These are phyloP conservation scores for Rhodotorula sp. DNA, from an alignment of 1,284 basidiomycete genomes.

Conservation along the genomic window DNA sequence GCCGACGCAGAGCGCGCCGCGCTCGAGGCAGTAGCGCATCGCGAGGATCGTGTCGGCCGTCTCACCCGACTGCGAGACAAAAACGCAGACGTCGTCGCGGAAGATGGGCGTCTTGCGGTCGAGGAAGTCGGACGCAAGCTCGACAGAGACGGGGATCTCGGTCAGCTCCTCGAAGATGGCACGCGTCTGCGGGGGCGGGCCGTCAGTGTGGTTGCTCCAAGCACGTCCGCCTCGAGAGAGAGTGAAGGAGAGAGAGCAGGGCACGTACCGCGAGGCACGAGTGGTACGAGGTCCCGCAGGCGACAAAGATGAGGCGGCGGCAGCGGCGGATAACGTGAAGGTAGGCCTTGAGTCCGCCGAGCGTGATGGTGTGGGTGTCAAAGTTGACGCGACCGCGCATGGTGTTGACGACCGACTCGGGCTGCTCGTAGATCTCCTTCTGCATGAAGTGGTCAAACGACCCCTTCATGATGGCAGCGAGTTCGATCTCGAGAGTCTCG, in stretches of 20 bases:
- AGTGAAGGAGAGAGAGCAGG: background rate
- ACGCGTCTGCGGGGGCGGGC: constrained; percentile 62
- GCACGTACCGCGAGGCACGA: constrained; percentile 75
- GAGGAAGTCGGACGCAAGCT: constrained; percentile 97
- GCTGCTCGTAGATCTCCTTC: constrained; percentile 97
- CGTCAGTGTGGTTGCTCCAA: background rate
- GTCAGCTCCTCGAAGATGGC: constrained; percentile 99
- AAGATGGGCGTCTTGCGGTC: constrained; percentile 99
- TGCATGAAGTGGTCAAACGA: constrained; percentile 99
- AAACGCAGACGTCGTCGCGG: constrained; percentile 96
- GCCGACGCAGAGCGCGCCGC: constrained; percentile 93
- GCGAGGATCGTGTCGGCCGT: constrained; percentile 98
- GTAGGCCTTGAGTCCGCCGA: constrained; percentile 94
- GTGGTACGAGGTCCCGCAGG: constrained; percentile 98
- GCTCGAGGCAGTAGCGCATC: constrained; percentile 92
- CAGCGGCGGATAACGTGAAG: constrained; percentile 94
- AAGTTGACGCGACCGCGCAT: constrained; percentile 99
- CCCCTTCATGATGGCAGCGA: constrained; percentile 99
- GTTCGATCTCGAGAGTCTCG: constrained; percentile 97
- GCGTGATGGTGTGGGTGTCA: constrained; percentile 84
- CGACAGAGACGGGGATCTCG: constrained; percentile 96
- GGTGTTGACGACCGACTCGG: constrained; percentile 99
- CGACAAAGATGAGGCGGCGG: constrained; percentile 92
- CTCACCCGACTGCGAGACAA: constrained; percentile 97
- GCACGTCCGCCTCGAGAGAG: background rate